These are phyloP conservation scores for Talaromyces marneffei DNA, from an alignment of 2,329 filamentous ascomycete species.

Conservation along the genomic window DNA sequence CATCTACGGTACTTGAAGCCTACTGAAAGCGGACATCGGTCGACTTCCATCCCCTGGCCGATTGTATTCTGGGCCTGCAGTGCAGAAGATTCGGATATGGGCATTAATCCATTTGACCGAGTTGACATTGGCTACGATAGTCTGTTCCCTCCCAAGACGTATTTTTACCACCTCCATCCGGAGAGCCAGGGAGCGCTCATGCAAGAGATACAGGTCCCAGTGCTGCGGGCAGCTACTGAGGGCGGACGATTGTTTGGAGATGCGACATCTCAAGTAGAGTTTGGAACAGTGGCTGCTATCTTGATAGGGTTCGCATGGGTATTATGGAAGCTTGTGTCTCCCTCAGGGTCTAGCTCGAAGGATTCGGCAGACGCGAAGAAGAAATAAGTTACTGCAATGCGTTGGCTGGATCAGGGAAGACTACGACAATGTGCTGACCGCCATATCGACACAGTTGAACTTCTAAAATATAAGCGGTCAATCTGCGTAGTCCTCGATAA, in stretches of 20 bases:
- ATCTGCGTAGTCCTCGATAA: background rate
- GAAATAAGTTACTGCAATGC: too few species aligned
- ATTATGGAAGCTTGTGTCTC: slow-evolving; percentile 51
- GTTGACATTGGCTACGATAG: slow-evolving; percentile 79
- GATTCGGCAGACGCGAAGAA: background rate
- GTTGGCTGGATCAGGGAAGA: background rate
- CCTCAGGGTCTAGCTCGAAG: slow-evolving; percentile 18
- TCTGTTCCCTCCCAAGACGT: slow-evolving; percentile 67
- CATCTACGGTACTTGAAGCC: slow-evolving; percentile 79
- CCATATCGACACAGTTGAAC: background rate
- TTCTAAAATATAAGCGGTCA: background rate
- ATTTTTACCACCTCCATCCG: slow-evolving; percentile 70
- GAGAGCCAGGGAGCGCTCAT: slow-evolving; percentile 36
- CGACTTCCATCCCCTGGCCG: slow-evolving; percentile 67
- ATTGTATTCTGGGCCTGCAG: slow-evolving; percentile 86
- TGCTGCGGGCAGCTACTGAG: slow-evolving; percentile 52
- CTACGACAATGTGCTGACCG: background rate
- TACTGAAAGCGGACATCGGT: slow-evolving; percentile 48
- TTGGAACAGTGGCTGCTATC: slow-evolving; percentile 56
- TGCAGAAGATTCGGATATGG: slow-evolving; percentile 58
- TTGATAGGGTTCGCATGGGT: slow-evolving; percentile 65
- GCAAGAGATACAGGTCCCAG: slow-evolving; percentile 58
- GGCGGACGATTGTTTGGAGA: slow-evolving; percentile 33
- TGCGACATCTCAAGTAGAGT: slow-evolving; percentile 38
- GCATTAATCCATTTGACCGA: slow-evolving; percentile 77